Evolutionary conservation across 805 yeast genomes (phyloP).

Genomic region (Cyberlindnera galapagoensis): DNA sequence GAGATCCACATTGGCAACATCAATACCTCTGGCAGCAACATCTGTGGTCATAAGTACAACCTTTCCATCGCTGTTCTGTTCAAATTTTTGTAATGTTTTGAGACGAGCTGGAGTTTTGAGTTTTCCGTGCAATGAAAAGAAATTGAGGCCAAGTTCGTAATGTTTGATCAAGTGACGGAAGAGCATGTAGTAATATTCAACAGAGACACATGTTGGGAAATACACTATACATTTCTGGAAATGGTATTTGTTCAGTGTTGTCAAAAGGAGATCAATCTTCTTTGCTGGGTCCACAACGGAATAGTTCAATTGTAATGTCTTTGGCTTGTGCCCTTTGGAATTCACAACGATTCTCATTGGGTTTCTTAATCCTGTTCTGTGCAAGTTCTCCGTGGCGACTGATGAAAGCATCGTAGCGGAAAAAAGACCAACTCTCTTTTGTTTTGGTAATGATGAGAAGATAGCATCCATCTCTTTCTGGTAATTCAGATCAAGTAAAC

Average conservation of each 20-base stretch:
- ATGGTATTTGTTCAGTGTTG: conserved; percentile 43
- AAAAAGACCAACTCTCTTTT: conserved; percentile 87
- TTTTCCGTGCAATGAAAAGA: conserved; percentile 87
- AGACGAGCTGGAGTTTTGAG: conserved; percentile 73
- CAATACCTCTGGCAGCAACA: conserved; percentile 97
- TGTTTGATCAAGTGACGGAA: conserved; percentile 34
- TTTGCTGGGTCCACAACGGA: conserved; percentile 49
- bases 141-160: conserved; percentile 27
- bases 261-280: conserved; percentile 55
- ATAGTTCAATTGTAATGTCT: conserved; percentile 56
- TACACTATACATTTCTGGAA: conserved; percentile 84
- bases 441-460: conserved; percentile 70
- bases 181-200: conserved; percentile 64
- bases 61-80: conserved; percentile 28
- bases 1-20: conserved; percentile 89
- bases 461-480: conserved; percentile 62
- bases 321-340: conserved; percentile 49
- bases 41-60: conserved; percentile 84
- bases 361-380: conserved; percentile 85
- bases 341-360: conserved; percentile 85
- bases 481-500: conserved; percentile 74
- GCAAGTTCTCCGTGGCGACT: conserved; percentile 71
- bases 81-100: conserved; percentile 60
- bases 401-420: conserved; percentile 75
- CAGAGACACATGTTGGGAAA: conserved; percentile 85